Percentiles rank a stretch among this genome's conserved stretches.
These are phyloP conservation scores for Candolleomyces eurysporus DNA, from an alignment of 768 basidiomycete species.

Conservation along the genomic window DNA sequence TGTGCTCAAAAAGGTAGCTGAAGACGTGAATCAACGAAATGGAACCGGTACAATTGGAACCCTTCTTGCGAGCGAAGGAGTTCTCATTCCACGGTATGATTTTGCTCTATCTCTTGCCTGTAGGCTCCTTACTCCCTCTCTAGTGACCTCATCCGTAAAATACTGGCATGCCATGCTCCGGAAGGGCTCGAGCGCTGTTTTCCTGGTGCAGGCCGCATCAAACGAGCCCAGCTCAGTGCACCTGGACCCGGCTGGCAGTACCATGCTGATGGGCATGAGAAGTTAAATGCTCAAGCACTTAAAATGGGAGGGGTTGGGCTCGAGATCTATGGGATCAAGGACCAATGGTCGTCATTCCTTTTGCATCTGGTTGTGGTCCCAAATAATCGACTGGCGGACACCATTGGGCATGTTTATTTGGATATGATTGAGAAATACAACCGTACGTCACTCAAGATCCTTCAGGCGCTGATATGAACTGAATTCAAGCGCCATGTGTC, in stretches of 20 bases:
- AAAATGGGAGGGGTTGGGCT: constrained; percentile 24
- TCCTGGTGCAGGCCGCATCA: constrained; percentile 17
- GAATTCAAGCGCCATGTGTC: neutral
- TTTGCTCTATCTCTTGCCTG: neutral
- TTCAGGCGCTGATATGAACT: neutral
- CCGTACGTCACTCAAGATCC: constrained; percentile 10
- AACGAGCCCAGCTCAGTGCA: constrained; percentile 12
- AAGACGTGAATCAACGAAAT: neutral
- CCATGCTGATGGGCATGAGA: constrained; percentile 21
- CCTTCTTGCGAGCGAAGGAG: neutral
- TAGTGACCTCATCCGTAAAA: constrained; percentile 17
- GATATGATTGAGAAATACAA: constrained; percentile 18
- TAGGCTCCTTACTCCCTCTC: neutral
- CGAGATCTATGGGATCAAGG: constrained; percentile 21
- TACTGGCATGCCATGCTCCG: constrained; percentile 15
- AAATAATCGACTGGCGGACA: constrained; percentile 16
- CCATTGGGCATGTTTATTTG: constrained; percentile 22
- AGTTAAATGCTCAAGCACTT: constrained; percentile 13
- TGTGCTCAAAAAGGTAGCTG: neutral
- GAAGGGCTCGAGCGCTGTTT: constrained; percentile 17
- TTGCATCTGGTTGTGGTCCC: constrained; percentile 21
- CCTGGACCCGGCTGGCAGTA: constrained; percentile 22
- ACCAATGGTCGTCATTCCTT: constrained; percentile 21
- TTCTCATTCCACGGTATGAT: neutral
- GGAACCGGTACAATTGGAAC: neutral